Evolutionary conservation across 2,329 filamentous ascomycete genomes (phyloP), one percentile per base, ranked within the genome.

Genomic region (Clonostachys sp.): DNA sequence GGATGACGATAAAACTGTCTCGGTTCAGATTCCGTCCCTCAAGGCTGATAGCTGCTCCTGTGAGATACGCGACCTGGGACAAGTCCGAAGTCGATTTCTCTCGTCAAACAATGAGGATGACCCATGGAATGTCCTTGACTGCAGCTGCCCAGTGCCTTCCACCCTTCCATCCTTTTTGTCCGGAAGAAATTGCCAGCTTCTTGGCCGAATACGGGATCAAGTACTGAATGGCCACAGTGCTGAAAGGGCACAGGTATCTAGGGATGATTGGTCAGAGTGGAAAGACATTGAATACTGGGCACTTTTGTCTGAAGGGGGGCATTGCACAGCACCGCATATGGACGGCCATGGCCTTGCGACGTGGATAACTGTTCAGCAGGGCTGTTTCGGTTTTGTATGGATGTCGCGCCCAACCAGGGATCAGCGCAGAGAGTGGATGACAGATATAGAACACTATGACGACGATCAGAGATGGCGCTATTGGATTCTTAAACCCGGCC

Each of bases 301-400:
- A 5, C 55, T 66, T 14, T 42, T 64, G 43, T 61, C 58, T 3
- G 54, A 66, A 49, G 63, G 62, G 34, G 64, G 63, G 1, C 58
- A 66, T 52, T 56, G 61, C 49, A 66, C 61, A 12, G 55, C 60
- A 12, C 61, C 61, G 12, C 58, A 66, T 41, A 64, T 60, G 48
- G 63, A 66, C 51, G 62, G 60, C 42, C 57, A 66, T 46, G 60
- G 63, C 12, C 57, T 61, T 41, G 54, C 52, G n/a, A 65, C 60
- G 3, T 66, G 60, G 62, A 63, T 65, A 46, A 66, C 61, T 5
- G 57, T 60, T 17, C 61, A 65, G 35, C 24, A 24, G 24, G 24
- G 24, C 24, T 8, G 24, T 24, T 39, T 39, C 42, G 61, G 61
- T 4, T 65, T 60, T 20, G 61, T 57, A 2, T 39, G 36, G 36